These are phyloP conservation scores for Kodamaea hsintzibuensis DNA, from an alignment of 805 yeast species.

Conservation along the genomic window DNA sequence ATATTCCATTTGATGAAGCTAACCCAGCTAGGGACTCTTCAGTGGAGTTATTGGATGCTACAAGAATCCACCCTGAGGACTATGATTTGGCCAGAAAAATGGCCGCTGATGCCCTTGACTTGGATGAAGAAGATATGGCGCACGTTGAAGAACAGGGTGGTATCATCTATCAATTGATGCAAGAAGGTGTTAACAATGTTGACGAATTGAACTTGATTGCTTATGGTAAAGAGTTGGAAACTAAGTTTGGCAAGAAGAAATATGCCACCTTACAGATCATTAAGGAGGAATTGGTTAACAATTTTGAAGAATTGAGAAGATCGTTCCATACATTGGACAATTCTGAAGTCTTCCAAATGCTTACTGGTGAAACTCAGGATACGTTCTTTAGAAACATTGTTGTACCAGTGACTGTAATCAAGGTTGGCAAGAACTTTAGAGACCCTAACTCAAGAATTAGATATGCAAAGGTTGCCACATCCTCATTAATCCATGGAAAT, in stretches of 20 bases:
- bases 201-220: slow-evolving; percentile 88
- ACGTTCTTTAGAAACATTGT: slow-evolving; percentile 68
- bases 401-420: slow-evolving; percentile 71
- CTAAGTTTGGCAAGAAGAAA: slow-evolving; percentile 68
- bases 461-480: slow-evolving; percentile 40
- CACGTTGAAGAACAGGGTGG: slow-evolving; percentile 81
- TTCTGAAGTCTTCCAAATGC: slow-evolving; percentile 78
- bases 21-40: slow-evolving; percentile 54
- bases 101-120: slow-evolving; percentile 97
- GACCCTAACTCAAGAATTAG: slow-evolving; percentile 46
- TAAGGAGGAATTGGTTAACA: slow-evolving; percentile 81
- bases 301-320: slow-evolving; percentile 83
- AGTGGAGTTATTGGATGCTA: slow-evolving; percentile 84
- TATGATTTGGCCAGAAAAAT: slow-evolving; percentile 93
- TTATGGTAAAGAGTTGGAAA: slow-evolving; percentile 85
- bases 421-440: slow-evolving; percentile 66
- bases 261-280: slow-evolving; percentile 81
- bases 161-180: slow-evolving; percentile 70
- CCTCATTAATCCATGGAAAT: slow-evolving; percentile 44
- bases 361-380: slow-evolving; percentile 82
- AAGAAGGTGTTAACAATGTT: slow-evolving; percentile 70
- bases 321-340: slow-evolving; percentile 64
- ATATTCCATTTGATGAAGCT: slow-evolving; percentile 68
- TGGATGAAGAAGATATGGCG: slow-evolving; percentile 89
- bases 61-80: slow-evolving; percentile 97